These are phyloP conservation scores for Geosiphon pyriformis DNA, from an alignment of 192 early-diverging fungal species.

Conservation along the genomic window DNA sequence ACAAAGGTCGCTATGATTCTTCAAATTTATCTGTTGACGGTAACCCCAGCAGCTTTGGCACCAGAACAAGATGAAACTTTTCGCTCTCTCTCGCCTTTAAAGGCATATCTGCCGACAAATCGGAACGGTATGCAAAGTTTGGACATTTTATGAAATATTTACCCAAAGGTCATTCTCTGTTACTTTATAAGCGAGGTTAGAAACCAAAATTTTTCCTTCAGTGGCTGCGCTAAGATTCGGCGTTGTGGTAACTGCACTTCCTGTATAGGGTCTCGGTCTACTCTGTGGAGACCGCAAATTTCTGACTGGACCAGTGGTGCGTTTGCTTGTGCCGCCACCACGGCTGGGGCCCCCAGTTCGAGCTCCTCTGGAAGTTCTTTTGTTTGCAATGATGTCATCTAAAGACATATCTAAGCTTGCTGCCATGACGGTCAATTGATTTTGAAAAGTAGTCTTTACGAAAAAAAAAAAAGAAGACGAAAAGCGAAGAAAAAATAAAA, in stretches of 20 bases:
- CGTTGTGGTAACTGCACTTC: constrained; percentile 30
- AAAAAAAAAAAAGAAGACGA: no score
- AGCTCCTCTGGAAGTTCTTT: constrained; percentile 24
- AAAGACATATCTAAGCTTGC: constrained; percentile 42
- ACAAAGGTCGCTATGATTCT: constrained; percentile 24
- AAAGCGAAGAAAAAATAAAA: no score
- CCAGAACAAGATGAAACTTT: constrained; percentile 22
- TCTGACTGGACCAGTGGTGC: constrained; percentile 32
- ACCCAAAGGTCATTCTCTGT: constrained; percentile 49
- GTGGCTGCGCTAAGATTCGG: constrained; percentile 25
- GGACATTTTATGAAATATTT: constrained; percentile 30
- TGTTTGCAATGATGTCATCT: constrained; percentile 43
- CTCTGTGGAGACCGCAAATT: constrained; percentile 25
- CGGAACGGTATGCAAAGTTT: constrained; percentile 19
- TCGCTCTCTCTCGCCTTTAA: constrained; percentile 23
- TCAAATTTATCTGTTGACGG: constrained; percentile 11
- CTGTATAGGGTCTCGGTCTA: constrained; percentile 30
- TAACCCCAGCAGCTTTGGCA: constrained; percentile 25
- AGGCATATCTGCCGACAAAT: constrained; percentile 20
- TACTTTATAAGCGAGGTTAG: constrained; percentile 51
- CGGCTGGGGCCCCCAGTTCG: constrained; percentile 26
- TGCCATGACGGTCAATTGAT: constrained; percentile 30
- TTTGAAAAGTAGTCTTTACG: no score
- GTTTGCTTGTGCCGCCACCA: constrained; percentile 21
- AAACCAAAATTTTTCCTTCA: constrained; percentile 50